Conservation (phyloP, 352 stramenopile genomes). For the Pythium folliculosum region DNA sequence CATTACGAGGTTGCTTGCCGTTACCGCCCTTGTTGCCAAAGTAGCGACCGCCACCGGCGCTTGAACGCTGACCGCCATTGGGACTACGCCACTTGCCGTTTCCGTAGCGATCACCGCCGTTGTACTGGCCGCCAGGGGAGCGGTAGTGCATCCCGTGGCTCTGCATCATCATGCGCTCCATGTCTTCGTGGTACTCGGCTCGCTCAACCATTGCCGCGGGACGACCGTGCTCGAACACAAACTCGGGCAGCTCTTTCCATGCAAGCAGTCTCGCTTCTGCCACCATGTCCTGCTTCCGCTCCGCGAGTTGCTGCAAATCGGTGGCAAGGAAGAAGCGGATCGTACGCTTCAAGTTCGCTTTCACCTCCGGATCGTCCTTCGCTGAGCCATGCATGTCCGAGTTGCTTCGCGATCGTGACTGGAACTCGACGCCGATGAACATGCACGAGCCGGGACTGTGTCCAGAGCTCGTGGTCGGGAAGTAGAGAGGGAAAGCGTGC, state of each 20-base stretch:
- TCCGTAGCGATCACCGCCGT: slow-evolving; percentile 24
- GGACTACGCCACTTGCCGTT: slow-evolving; percentile 53
- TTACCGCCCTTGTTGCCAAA: slow-evolving; percentile 21
- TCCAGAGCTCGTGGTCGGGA: slow-evolving; percentile 45
- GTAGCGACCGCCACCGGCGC: slow-evolving; percentile 17
- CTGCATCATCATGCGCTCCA: slow-evolving; percentile 54
- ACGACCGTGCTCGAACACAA: slow-evolving; percentile 65
- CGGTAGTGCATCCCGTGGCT: slow-evolving; percentile 24
- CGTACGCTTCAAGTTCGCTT: slow-evolving; percentile 69
- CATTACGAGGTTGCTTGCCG: slow-evolving; percentile 10
- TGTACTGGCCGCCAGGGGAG: slow-evolving; percentile 20
- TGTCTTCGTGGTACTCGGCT: slow-evolving; percentile 57
- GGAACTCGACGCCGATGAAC: slow-evolving; percentile 84
- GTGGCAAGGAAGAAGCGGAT: slow-evolving; percentile 86
- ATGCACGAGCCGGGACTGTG: slow-evolving; percentile 63
- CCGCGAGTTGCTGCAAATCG: slow-evolving; percentile 81
- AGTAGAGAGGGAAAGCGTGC: slow-evolving; percentile 72
- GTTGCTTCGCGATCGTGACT: slow-evolving; percentile 40
- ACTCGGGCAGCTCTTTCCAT: slow-evolving; percentile 68
- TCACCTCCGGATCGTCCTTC: slow-evolving; percentile 67
- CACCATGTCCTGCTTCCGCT: slow-evolving; percentile 68
- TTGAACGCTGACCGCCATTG: slow-evolving; percentile 23
- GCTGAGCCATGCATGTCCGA: slow-evolving; percentile 33
- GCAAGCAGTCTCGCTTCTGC: slow-evolving; percentile 50
- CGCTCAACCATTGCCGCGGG: slow-evolving; percentile 52